phyloP scores from a whole-genome alignment of 2,329 filamentous ascomycete species.

The Domatiomyces globalis region DNA sequence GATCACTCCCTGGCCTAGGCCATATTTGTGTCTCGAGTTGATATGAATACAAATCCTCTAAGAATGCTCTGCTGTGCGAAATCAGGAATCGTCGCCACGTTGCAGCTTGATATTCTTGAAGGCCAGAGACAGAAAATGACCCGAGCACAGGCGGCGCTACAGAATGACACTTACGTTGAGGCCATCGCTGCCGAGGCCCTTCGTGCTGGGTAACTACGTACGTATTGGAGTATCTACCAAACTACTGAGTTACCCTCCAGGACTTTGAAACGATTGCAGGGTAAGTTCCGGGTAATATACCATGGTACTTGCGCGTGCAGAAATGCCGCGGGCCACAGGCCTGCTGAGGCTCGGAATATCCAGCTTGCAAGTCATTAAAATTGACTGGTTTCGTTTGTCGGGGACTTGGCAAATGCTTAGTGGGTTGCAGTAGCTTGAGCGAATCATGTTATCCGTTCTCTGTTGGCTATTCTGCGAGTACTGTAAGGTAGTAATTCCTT shows the following conservation, averaged over 20 bases:
- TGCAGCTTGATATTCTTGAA: not conserved
- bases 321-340: not conserved
- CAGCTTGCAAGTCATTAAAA: not conserved
- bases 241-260: not conserved
- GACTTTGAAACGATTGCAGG: not conserved
- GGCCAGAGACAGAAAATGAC: not conserved
- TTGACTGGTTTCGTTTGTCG: not conserved
- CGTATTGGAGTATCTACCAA: not conserved
- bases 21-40: too few relatives aligned
- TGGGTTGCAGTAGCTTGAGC: not conserved
- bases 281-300: not conserved
- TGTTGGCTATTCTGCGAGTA: not conserved
- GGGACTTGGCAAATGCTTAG: not conserved
- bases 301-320: not conserved
- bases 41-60: not conserved
- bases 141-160: not conserved
- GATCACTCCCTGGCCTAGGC: not conserved
- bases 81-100: not conserved
- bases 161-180: not conserved
- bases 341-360: not conserved
- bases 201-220: not conserved
- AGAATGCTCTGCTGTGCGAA: not conserved
- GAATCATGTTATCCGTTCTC: too few relatives aligned
- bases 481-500: not conserved
- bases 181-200: not conserved